Evolutionary conservation across 305 asterid species (phyloP).

Genomic region (Plantago coronopus): DNA sequence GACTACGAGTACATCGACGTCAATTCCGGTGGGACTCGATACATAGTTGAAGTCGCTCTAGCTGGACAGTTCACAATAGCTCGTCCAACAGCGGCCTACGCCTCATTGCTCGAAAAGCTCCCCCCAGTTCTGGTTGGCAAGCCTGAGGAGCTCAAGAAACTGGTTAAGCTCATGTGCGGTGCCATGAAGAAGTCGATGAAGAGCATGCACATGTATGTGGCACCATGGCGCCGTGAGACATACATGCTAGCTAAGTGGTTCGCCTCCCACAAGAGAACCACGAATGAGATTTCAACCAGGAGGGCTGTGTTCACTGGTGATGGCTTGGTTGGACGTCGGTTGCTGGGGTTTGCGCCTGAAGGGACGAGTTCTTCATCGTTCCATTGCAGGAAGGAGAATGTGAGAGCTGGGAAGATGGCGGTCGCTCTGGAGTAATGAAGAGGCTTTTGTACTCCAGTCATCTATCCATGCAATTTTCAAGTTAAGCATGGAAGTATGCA

Average conservation of each 20-base stretch:
- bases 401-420: too few relatives aligned
- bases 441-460: too few relatives aligned
- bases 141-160: conserved; percentile 46
- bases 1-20: conserved; percentile 51
- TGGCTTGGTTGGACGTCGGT: conserved; percentile 11
- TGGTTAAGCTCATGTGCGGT: conserved; percentile 52
- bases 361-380: conserved; percentile 15
- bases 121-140: conserved; percentile 52
- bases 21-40: conserved; percentile 28
- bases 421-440: too few relatives aligned
- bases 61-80: conserved; percentile 52
- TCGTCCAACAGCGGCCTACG: conserved; percentile 42
- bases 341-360: conserved; percentile 45
- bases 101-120: conserved; percentile 36
- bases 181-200: conserved; percentile 60
- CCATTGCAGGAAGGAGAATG: conserved; percentile 34
- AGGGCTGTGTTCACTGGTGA: neutral
- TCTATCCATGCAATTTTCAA: too few relatives aligned
- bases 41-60: conserved; percentile 37
- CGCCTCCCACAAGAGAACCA: conserved; percentile 47
- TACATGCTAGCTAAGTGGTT: conserved; percentile 73
- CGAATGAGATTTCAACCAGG: conserved; percentile 33
- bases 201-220: conserved; percentile 39
- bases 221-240: conserved; percentile 77
- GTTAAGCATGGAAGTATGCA: too few relatives aligned